phyloP scores from a whole-genome alignment of 2,329 filamentous ascomycete species.

The Trichoderma gracile region DNA sequence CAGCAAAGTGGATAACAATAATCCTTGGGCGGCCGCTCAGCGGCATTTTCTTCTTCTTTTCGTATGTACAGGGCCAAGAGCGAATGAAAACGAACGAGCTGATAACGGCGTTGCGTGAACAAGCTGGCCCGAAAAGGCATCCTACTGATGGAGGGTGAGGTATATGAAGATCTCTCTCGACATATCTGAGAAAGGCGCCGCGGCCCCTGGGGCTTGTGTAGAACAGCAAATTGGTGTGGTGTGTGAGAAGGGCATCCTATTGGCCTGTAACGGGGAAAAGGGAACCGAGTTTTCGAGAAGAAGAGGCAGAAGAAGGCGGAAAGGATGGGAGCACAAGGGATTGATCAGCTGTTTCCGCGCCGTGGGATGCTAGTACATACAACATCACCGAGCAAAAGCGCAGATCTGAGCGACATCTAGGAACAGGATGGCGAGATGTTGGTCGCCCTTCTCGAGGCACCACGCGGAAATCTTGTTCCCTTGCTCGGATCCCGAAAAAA shows the following conservation, averaged over 20 bases:
- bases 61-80: background rate
- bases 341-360: background rate
- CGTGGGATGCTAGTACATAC: constrained; percentile 1
- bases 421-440: background rate
- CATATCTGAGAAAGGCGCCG: background rate
- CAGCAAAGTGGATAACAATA: no score
- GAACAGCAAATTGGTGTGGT: background rate
- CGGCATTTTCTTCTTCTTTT: constrained; percentile 7
- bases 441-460: no score
- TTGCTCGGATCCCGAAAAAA: no score
- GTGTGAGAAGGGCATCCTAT: constrained; percentile 1
- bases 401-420: constrained; percentile 9
- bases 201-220: constrained; percentile 8
- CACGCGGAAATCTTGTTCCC: background rate
- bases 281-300: background rate
- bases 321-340: background rate
- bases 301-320: background rate
- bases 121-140: background rate
- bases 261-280: background rate
- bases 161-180: constrained; percentile 1
- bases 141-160: background rate
- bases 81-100: constrained; percentile 7
- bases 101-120: constrained; percentile 12
- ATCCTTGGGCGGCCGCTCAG: background rate
- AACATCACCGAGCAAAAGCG: constrained; percentile 1